These are phyloP conservation scores for Huntiella omanensis DNA, from an alignment of 2,329 filamentous ascomycete species.

Conservation along the genomic window DNA sequence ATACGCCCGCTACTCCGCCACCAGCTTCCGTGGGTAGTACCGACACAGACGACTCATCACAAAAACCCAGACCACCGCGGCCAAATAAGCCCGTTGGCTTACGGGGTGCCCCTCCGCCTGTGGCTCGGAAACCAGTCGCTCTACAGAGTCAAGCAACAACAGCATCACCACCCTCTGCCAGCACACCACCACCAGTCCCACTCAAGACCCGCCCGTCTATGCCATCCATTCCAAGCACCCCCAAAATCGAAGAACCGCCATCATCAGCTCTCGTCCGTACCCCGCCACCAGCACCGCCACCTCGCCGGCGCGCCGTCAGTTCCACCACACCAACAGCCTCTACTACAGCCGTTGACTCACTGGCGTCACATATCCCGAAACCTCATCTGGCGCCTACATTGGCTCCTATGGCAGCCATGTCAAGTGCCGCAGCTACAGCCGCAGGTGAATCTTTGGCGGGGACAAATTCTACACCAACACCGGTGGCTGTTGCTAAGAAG, in stretches of 20 bases:
- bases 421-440: slow-evolving; percentile 44
- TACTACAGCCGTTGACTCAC: slow-evolving; percentile 12
- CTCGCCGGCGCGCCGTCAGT: slow-evolving; percentile 15
- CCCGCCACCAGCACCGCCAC: slow-evolving; percentile 21
- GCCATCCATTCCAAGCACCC: slow-evolving; percentile 3
- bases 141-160: slow-evolving; percentile 1
- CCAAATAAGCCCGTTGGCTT: slow-evolving; percentile 40
- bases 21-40: not conserved
- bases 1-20: not conserved
- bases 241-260: slow-evolving; percentile 11
- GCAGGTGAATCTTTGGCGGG: slow-evolving; percentile 17
- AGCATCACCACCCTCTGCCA: slow-evolving; percentile 19
- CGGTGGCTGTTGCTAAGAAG: slow-evolving; percentile 4
- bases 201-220: slow-evolving; percentile 17
- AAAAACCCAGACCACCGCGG: slow-evolving; percentile 26
- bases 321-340: not conserved
- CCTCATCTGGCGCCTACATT: slow-evolving; percentile 39
- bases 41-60: not conserved
- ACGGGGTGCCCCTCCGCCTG: slow-evolving; percentile 20
- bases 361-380: not conserved
- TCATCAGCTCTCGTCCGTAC: slow-evolving; percentile 12
- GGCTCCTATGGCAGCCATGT: slow-evolving; percentile 53
- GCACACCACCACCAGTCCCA: not conserved
- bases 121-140: not conserved
- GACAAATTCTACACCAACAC: slow-evolving; percentile 23